Evolutionary conservation across 192 early-diverging fungal genomes (phyloP), one percentile per base, ranked within the genome.

Genomic region (Backusella psychrophila): DNA sequence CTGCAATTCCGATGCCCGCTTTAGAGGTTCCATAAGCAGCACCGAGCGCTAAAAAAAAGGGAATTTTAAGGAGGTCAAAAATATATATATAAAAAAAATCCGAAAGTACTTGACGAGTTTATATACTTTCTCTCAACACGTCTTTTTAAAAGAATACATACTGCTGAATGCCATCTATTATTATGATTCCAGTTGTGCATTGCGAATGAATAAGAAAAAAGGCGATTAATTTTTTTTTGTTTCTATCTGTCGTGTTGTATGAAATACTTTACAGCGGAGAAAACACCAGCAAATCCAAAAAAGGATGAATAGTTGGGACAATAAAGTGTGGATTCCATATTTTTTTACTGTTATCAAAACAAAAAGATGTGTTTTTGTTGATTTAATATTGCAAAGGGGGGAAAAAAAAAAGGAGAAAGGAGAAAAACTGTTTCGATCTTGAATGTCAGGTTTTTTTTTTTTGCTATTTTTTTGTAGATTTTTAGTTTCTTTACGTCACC

Each of bases 301-400:
- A 99, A 95, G 52, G 98, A 95, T 73, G 98, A 89, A 83, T 94
- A 99, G 38, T 90, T 91, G 46, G 97, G 97, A 89, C 97, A 77
- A 65, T 63, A 79, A 26, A 66, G 26, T 19, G 53, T 39, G 15
- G 59, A 26, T 7, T 74, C 73, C 46, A 49, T 49, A 19, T 19
- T 49, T 4, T 17, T 49, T 49, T 38, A 38, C 8, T 38, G 11
- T 11, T 38, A 38, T 38, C 8, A 38, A 38, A 38, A 38, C 38
- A 11, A 39, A 39, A 39, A 39, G 11, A 33, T 33, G 31, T 33
- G 0, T 33, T 33, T 33, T 33, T 33, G 38, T 11, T 39, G 11
- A 3, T 12, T 39, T 39, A 39, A 39, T 12, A 39, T 39, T 11
- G 11, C 38, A 39, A 39, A 39, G 31, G 31, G 31, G 38, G 9